These are phyloP conservation scores for Pseudocercospora vitis DNA, from an alignment of 2,329 filamentous ascomycete species.

Conservation along the genomic window DNA sequence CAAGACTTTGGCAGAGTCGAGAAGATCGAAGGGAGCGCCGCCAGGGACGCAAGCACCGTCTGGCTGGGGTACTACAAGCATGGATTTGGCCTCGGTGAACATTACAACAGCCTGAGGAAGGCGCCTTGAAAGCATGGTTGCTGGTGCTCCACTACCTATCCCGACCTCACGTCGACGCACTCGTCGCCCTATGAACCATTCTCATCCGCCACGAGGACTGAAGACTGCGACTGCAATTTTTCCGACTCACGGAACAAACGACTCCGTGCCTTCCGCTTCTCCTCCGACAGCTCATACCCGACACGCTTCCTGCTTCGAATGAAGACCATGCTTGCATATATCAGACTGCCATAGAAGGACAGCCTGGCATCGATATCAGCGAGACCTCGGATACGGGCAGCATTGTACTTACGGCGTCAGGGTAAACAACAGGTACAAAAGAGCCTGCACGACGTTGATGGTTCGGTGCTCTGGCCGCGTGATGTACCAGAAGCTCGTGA, in stretches of 20 bases:
- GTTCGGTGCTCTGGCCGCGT: slow-evolving; percentile 3
- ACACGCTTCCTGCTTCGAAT: slow-evolving; percentile 7
- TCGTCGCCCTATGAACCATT: neutral
- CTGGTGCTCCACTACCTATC: too few species aligned
- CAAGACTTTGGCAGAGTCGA: slow-evolving; percentile 79
- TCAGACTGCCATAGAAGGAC: slow-evolving; percentile 15
- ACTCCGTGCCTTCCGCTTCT: neutral
- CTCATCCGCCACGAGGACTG: neutral
- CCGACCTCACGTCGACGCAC: too few species aligned
- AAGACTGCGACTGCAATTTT: neutral
- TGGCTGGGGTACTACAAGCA: slow-evolving; percentile 97
- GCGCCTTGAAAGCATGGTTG: slow-evolving; percentile 11
- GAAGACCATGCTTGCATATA: slow-evolving; percentile 14
- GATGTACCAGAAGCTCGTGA: slow-evolving; percentile 15
- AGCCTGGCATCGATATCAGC: slow-evolving; percentile 3
- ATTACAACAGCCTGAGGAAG: slow-evolving; percentile 82
- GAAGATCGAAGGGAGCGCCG: slow-evolving; percentile 58
- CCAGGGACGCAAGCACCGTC: slow-evolving; percentile 51
- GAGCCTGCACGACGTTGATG: neutral
- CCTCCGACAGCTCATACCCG: neutral
- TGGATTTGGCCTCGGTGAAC: slow-evolving; percentile 90
- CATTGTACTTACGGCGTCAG: slow-evolving; percentile 13
- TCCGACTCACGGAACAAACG: neutral
- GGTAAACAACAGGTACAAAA: slow-evolving; percentile 7
- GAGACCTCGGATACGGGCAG: neutral